Conservation (phyloP, 108 stramenopile species). For the Thalassiosira profunda region DNA sequence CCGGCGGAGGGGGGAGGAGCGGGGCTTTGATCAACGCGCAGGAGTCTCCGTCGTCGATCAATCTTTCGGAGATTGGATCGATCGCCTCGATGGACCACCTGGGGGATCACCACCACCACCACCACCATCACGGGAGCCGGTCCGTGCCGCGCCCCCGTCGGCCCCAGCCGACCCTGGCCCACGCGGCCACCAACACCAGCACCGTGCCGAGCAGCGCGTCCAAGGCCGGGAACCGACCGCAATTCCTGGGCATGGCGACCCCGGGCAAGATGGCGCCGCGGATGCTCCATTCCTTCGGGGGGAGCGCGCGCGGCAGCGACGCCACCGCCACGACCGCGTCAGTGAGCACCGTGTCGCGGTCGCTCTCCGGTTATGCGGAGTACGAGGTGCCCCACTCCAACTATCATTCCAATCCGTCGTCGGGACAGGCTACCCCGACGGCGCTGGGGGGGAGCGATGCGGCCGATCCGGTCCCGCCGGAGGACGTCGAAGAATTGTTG, state of each 20-base stretch:
- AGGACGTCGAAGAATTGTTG: conserved; percentile 38
- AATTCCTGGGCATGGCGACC: too few species aligned
- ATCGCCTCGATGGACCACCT: conserved; percentile 7
- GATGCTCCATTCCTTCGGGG: conserved; percentile 19
- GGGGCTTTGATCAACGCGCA: neutral
- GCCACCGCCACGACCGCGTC: neutral
- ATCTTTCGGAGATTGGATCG: conserved; percentile 40
- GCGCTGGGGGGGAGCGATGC: conserved; percentile 16
- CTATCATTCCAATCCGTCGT: conserved; percentile 15
- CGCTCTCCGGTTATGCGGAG: conserved; percentile 3
- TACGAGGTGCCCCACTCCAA: conserved; percentile 14
- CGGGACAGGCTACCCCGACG: conserved; percentile 16
- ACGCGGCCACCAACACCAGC: neutral
- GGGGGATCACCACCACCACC: conserved; percentile 5
- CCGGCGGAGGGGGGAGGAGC: neutral
- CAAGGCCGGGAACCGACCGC: too few species aligned
- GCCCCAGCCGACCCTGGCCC: conserved; percentile 14
- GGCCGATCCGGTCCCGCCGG: conserved; percentile 12
- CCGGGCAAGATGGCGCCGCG: neutral
- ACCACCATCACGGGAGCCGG: conserved; percentile 8
- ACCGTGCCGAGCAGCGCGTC: neutral
- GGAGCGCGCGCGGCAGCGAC: neutral
- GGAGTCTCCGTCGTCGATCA: conserved; percentile 38
- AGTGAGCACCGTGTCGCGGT: neutral
- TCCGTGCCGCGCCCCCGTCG: conserved; percentile 15